Evolutionary conservation across 176 grass and related monocot genomes (phyloP), one percentile per base, ranked within the genome.

Genomic region (Avena sativa): DNA sequence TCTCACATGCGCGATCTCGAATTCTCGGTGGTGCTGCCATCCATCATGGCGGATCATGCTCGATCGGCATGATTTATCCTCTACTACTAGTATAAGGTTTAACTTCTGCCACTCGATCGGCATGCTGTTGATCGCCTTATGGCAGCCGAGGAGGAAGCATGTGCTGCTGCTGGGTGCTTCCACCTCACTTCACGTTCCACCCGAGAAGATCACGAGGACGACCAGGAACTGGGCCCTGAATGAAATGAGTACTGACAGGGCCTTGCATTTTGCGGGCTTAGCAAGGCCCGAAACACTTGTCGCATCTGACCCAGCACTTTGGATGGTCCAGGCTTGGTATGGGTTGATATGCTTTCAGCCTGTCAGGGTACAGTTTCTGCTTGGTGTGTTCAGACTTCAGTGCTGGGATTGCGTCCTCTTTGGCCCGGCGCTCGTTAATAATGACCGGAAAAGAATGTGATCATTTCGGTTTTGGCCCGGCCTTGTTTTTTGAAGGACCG

Each of bases 21-120:
- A 63, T 85, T 44, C 25, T 84, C 76, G 51, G 58, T 34, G 84
- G 58, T 34, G 84, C 47, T 17, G 63, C 84, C 84, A 36, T n/a
- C 60, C 88, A 88, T 91, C 71, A 91, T 88, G 82, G 82, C n/a
- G 61, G 40, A 0, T 84, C 86, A 63, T 78, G 77, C 72, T 80
- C 70, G 47, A 53, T 76, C 16, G 14, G 11, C 26, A 17, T 77
- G 55, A 57, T 57, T 57, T 57, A 57, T 20, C 55, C 13, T 77
- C 28, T 67, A 12, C 28, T 34, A 11, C 8, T 77, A 23, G 10
- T 14, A 9, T 56, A 56, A 56, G 28, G 5, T 36, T 77, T 77
- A 76, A 76, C 74, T 34, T 55, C 49, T 56, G 19, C 12, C 78
- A 58, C 34, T 58, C 12, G 49, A 44, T 75, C 38, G 83, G 88